Percentiles rank a stretch among this genome's conserved stretches.
These are phyloP conservation scores for Trichoderma citrinoviride DNA, from an alignment of 2,329 filamentous ascomycete genomes.

Conservation along the genomic window DNA sequence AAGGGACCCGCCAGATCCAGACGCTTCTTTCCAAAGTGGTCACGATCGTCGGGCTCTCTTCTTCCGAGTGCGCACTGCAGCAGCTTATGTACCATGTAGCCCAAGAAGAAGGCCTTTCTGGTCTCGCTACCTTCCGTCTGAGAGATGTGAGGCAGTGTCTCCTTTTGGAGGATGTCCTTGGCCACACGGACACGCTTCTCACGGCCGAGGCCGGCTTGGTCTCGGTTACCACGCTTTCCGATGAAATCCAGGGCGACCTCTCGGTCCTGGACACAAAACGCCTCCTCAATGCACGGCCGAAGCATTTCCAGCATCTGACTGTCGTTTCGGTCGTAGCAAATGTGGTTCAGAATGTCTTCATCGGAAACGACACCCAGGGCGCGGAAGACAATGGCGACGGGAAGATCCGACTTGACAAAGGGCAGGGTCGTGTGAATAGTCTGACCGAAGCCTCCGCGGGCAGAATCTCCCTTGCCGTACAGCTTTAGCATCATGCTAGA, in stretches of 20 bases:
- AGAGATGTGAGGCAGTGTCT: constrained; percentile 93
- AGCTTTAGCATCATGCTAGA: constrained; percentile 91
- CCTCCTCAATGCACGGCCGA: constrained; percentile 95
- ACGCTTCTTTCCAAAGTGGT: constrained; percentile 99
- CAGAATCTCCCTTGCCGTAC: constrained; percentile 80
- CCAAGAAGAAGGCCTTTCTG: constrained; percentile 94
- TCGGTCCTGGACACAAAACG: constrained; percentile 91
- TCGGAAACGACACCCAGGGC: constrained; percentile 95
- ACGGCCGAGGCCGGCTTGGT: constrained; percentile 61
- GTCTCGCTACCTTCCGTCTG: constrained; percentile 94
- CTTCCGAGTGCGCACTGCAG: constrained; percentile 90
- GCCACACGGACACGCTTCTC: constrained; percentile 91
- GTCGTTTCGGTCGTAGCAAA: constrained; percentile 93
- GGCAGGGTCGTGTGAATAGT: constrained; percentile 89
- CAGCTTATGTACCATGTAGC: constrained; percentile 97
- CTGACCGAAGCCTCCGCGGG: constrained; percentile 72
- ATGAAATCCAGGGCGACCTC: constrained; percentile 95
- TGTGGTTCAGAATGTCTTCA: constrained; percentile 96
- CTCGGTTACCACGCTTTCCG: constrained; percentile 76
- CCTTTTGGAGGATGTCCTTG: constrained; percentile 93
- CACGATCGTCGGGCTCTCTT: constrained; percentile 91
- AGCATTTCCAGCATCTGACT: constrained; percentile 97
- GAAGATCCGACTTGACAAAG: constrained; percentile 90
- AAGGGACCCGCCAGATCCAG: constrained; percentile 92
- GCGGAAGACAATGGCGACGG: constrained; percentile 92